Evolutionary conservation across 2,329 filamentous ascomycete species (phyloP), one percentile per base, ranked within the genome.

Genomic region (Cordyceps javanica): DNA sequence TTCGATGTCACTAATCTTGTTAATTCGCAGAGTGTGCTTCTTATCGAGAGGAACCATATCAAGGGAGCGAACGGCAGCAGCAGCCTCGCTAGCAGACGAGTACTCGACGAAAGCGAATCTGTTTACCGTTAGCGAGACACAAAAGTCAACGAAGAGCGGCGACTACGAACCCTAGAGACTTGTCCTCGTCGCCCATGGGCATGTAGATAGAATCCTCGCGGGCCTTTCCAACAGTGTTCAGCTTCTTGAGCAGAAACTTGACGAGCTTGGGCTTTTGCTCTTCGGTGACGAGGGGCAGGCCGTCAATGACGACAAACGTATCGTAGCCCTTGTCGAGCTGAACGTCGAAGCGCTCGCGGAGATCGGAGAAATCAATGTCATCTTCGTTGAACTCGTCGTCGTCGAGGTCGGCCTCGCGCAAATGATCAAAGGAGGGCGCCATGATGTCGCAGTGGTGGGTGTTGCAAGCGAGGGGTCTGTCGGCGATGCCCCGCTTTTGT

Each of bases 21-120:
- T 99, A 67, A 99, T 92, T 62, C 88, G 83, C 66, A 99, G 85
- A 54, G 85, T 96, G 81, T 99, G 92, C 78, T 88, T 97, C 83
- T 95, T 97, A 79, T 99, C 94, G 68, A 99, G 88, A 45, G 93
- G 84, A 6, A 89, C 86, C 67, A 85, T 84, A 73, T 99, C 87
- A 60, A 99, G 87, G 68, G 89, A 85, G 73, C 96, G 92, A 66
- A 92, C 90, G 58, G 93, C 94, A 55, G 90, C 90, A 58, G 90
- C 82, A 28, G 94, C 94, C 78, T 97, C 92, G 69, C 88, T 90
- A 58, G 94, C 82, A 13, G 91, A 91, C 62, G 91, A 88, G 75
- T 93, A 99, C 74, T 99, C 94, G 67, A 99, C 91, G 70, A 99
- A 99, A 59, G 94, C 94, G 70, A 95, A 99, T 63, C 91, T 96